phyloP scores from a whole-genome alignment of 1,284 basidiomycete species.

The Lentinus polychrous region DNA sequence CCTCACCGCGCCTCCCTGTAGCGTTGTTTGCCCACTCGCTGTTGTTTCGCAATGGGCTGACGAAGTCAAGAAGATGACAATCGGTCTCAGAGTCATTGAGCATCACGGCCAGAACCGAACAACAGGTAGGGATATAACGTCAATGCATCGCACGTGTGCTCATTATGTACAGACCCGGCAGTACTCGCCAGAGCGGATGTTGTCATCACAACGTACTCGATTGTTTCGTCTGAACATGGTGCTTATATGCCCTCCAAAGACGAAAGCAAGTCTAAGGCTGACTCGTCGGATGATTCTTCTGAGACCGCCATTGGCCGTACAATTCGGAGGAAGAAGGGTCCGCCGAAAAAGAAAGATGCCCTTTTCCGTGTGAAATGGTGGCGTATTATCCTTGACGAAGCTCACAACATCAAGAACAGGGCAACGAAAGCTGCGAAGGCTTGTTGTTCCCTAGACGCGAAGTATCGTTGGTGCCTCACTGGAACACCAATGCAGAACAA shows the following conservation, averaged over 20 bases:
- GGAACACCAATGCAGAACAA: conserved; percentile 87
- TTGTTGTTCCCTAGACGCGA: conserved; percentile 71
- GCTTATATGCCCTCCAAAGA: conserved; percentile 43
- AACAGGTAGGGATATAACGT: conserved; percentile 41
- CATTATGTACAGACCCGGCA: conserved; percentile 41
- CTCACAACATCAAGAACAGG: conserved; percentile 95
- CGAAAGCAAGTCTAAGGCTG: conserved; percentile 36
- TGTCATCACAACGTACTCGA: conserved; percentile 81
- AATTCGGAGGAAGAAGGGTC: conserved; percentile 32
- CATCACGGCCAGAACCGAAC: conserved; percentile 78
- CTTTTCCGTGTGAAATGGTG: conserved; percentile 82
- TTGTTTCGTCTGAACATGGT: conserved; percentile 69
- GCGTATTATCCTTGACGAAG: conserved; percentile 88
- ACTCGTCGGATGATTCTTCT: conserved; percentile 32
- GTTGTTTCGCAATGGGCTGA: conserved; percentile 90
- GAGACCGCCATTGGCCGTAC: conserved; percentile 33
- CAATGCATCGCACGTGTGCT: background rate
- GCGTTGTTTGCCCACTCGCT: conserved; percentile 78
- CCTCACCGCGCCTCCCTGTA: too few relatives aligned
- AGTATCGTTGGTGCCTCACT: conserved; percentile 86
- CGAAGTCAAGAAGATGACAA: conserved; percentile 78
- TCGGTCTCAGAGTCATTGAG: conserved; percentile 62
- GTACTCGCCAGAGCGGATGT: conserved; percentile 63
- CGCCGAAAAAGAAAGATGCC: conserved; percentile 49
- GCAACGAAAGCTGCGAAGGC: conserved; percentile 79